A percentile compares a stretch with the other conserved stretches of the same genome.
Conservation (phyloP, 129 eudicot genomes). For the Arctium lappa region DNA sequence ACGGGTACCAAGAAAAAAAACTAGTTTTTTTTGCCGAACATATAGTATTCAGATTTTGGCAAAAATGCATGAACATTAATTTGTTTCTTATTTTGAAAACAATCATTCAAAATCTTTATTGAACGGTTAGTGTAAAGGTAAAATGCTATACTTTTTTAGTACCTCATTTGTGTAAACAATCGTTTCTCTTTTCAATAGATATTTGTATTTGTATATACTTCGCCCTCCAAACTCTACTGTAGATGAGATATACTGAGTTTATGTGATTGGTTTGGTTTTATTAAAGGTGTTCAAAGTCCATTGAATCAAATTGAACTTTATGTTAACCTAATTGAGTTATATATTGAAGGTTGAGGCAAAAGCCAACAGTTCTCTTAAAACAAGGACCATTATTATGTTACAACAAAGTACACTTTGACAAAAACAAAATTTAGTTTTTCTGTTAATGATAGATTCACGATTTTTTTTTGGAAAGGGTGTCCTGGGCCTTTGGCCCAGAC, state of each 20-base stretch:
- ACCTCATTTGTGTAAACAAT: background rate
- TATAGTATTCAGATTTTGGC: background rate
- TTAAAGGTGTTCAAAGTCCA: background rate
- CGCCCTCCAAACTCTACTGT: background rate
- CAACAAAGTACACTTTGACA: background rate
- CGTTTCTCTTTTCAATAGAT: background rate
- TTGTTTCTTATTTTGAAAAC: background rate
- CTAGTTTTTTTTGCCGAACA: too few species aligned
- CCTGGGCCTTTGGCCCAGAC: too few species aligned
- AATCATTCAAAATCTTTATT: background rate
- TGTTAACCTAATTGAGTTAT: background rate
- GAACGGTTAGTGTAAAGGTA: background rate
- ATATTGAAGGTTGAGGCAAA: background rate
- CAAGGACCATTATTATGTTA: background rate
- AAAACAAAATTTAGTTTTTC: background rate
- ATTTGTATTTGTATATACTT: background rate
- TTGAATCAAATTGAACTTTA: background rate
- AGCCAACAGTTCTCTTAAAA: background rate
- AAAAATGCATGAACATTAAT: background rate
- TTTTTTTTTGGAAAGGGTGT: too few species aligned
- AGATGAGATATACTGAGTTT: background rate
- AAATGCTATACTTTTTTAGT: background rate
- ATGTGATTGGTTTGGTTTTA: background rate
- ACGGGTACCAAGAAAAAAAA: too few species aligned
- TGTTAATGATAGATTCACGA: background rate